phyloP scores from a whole-genome alignment of 495 filamentous ascomycete species.

The Lasiosphaeriaceae sp. region DNA sequence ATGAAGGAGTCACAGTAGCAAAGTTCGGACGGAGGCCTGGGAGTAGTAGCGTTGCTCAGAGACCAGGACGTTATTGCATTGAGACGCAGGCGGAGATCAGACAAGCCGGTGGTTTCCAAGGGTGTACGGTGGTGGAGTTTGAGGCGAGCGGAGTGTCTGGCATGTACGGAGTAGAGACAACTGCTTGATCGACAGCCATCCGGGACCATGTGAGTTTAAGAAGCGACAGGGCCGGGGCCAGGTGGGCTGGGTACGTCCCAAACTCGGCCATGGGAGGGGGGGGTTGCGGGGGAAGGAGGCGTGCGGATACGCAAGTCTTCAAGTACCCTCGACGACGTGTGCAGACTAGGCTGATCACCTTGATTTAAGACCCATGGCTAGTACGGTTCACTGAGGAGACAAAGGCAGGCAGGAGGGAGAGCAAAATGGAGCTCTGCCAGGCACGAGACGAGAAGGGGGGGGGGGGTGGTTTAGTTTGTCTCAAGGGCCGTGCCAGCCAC shows the following conservation, averaged over 20 bases:
- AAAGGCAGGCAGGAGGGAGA: conserved; percentile 4
- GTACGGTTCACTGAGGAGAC: neutral
- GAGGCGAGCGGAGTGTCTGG: conserved; percentile 30
- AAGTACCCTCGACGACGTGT: too few species aligned
- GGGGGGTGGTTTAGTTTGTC: neutral
- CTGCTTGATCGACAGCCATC: conserved; percentile 33
- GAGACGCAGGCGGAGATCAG: conserved; percentile 39
- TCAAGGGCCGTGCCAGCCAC: conserved; percentile 17
- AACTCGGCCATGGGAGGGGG: conserved; percentile 1
- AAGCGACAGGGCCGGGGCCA: conserved; percentile 33
- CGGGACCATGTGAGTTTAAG: conserved; percentile 43
- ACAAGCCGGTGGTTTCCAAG: conserved; percentile 33
- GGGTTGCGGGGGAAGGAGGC: too few species aligned
- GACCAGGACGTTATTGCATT: conserved; percentile 25
- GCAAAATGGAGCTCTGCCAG: neutral
- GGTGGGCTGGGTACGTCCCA: conserved; percentile 13
- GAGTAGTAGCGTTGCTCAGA: conserved; percentile 1
- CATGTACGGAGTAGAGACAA: conserved; percentile 30
- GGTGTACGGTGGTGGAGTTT: conserved; percentile 26
- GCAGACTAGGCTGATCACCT: neutral
- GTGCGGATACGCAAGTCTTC: neutral
- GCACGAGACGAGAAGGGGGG: neutral
- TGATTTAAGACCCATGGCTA: too few species aligned
- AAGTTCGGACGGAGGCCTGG: neutral
- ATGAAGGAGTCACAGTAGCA: neutral